phyloP scores from a whole-genome alignment of 169 alveolate species.

The Babesia sp. region DNA sequence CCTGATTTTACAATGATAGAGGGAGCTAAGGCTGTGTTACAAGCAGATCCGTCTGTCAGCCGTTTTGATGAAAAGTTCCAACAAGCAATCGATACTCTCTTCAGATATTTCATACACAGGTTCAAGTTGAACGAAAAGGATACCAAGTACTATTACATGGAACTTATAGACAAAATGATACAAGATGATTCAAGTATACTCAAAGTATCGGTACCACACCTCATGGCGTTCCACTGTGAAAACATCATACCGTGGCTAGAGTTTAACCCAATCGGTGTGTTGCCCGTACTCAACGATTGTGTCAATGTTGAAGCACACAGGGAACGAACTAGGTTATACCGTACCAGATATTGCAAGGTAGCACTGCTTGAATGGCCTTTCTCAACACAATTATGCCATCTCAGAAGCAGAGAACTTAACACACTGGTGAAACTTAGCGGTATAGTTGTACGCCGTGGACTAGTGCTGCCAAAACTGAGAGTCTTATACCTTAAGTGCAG shows the following conservation, averaged over 20 bases:
- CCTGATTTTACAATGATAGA: constrained; percentile 76
- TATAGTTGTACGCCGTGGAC: constrained; percentile 78
- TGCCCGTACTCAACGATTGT: constrained; percentile 82
- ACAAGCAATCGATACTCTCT: constrained; percentile 81
- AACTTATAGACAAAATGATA: constrained; percentile 81
- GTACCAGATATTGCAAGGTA: constrained; percentile 81
- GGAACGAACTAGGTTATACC: constrained; percentile 71
- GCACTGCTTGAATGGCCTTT: constrained; percentile 88
- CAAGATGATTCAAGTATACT: constrained; percentile 80
- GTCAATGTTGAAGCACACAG: constrained; percentile 79
- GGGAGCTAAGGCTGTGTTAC: constrained; percentile 77
- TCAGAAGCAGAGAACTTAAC: constrained; percentile 91
- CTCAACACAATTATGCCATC: constrained; percentile 89
- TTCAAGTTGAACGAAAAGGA: constrained; percentile 63
- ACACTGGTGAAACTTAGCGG: constrained; percentile 89
- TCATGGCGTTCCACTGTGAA: constrained; percentile 80
- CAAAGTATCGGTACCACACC: constrained; percentile 80
- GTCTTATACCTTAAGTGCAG: constrained; percentile 87
- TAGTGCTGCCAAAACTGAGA: constrained; percentile 90
- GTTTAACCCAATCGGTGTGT: constrained; percentile 76
- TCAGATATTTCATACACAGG: constrained; percentile 66
- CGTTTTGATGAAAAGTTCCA: constrained; percentile 83
- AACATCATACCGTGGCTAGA: constrained; percentile 80
- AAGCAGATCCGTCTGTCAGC: constrained; percentile 79
- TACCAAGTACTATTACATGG: constrained; percentile 75